Percentiles rank a stretch among this genome's conserved stretches.
Conservation (phyloP, 192 early-diverging fungal genomes). For the Mortierella claussenii region DNA sequence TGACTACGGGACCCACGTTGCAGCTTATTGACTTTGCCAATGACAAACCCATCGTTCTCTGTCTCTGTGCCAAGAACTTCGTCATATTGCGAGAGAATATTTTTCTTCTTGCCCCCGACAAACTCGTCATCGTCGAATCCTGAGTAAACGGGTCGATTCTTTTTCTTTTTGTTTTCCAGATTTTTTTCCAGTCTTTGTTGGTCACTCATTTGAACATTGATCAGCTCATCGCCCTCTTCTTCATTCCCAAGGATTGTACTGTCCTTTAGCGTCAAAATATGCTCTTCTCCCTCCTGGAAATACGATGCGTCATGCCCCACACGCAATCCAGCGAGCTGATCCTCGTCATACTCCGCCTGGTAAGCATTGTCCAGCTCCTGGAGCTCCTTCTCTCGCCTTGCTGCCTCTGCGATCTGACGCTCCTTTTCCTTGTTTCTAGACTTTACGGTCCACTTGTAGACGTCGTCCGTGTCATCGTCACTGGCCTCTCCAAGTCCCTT, state of each 20-base stretch:
- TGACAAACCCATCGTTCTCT: constrained; percentile 38
- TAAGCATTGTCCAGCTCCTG: constrained; percentile 55
- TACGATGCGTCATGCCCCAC: constrained; percentile 80
- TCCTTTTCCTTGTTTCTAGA: constrained; percentile 63
- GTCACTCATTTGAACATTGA: constrained; percentile 76
- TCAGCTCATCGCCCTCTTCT: constrained; percentile 80
- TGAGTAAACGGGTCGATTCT: constrained; percentile 67
- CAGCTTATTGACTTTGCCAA: constrained; percentile 35
- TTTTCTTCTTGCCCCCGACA: constrained; percentile 58
- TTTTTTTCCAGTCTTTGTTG: constrained; percentile 74
- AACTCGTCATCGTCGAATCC: constrained; percentile 84
- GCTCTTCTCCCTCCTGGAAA: constrained; percentile 75
- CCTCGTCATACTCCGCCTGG: constrained; percentile 34
- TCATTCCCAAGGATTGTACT: constrained; percentile 72
- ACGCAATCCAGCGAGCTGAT: constrained; percentile 72
- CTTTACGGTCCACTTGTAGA: constrained; percentile 74
- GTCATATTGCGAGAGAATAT: constrained; percentile 81
- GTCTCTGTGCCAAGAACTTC: constrained; percentile 64
- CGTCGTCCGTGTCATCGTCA: constrained; percentile 69
- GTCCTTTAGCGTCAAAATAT: constrained; percentile 91
- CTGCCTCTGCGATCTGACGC: constrained; percentile 44
- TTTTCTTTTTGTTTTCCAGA: constrained; percentile 77
- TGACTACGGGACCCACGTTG: constrained; percentile 3
- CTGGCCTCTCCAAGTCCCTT: constrained; percentile 70
- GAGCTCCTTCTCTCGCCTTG: constrained; percentile 53